Evolutionary conservation across 441 rosid species (phyloP).

Genomic region (Pelargonium hybrid): DNA sequence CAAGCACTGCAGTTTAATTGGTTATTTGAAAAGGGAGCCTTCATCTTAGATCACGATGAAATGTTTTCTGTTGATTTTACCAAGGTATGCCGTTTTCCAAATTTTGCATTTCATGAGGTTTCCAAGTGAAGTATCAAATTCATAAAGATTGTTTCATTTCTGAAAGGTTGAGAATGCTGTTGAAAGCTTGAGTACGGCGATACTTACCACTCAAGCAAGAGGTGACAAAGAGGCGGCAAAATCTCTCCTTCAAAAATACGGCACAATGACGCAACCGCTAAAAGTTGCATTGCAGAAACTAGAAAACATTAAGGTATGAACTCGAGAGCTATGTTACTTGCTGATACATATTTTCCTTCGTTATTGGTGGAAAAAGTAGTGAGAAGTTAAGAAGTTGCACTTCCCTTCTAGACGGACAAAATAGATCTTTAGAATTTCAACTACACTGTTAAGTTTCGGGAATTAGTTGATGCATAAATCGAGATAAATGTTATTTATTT

Average conservation of each 20-base stretch:
- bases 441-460: too few relatives aligned
- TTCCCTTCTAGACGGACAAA: too few relatives aligned
- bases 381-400: background rate
- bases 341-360: slow-evolving; percentile 5
- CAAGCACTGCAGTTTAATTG: slow-evolving; percentile 90
- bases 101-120: slow-evolving; percentile 7
- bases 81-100: slow-evolving; percentile 39
- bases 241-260: slow-evolving; percentile 51
- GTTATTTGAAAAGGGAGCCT: slow-evolving; percentile 77
- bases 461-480: too few relatives aligned
- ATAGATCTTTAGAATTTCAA: too few relatives aligned
- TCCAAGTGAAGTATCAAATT: slow-evolving; percentile 8
- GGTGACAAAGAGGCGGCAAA: slow-evolving; percentile 75
- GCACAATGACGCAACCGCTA: slow-evolving; percentile 50
- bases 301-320: slow-evolving; percentile 49
- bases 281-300: slow-evolving; percentile 52
- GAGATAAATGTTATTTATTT: too few relatives aligned
- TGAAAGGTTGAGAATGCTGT: slow-evolving; percentile 65
- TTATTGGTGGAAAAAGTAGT: background rate
- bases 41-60: slow-evolving; percentile 47
- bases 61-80: slow-evolving; percentile 71
- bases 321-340: background rate
- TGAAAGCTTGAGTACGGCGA: slow-evolving; percentile 72
- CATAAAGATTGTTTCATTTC: slow-evolving; percentile 16
- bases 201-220: slow-evolving; percentile 77